A percentile compares a stretch with the other conserved stretches of the same genome.
Conservation (phyloP, 768 basidiomycete species). For the Suillus occidentalis region DNA sequence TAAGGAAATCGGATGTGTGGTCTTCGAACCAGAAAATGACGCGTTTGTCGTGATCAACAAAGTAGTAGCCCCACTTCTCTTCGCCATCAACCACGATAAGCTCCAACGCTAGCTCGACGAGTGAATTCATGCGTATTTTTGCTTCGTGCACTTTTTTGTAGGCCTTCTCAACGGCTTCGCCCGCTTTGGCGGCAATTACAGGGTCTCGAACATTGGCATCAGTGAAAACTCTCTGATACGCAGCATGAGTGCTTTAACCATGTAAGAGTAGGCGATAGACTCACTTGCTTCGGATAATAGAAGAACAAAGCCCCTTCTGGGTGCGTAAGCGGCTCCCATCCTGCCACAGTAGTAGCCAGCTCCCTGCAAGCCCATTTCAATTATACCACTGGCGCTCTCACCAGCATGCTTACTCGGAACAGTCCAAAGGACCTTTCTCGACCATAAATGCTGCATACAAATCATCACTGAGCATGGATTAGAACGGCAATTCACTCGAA, state of each 20-base stretch:
- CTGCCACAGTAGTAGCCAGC: neutral
- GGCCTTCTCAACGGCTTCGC: neutral
- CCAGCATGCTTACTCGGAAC: neutral
- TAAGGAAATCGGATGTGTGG: neutral
- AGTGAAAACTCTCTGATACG: too few relatives aligned
- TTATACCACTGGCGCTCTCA: neutral
- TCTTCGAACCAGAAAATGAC: conserved; percentile 7
- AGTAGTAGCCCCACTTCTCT: conserved; percentile 8
- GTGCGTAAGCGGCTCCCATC: conserved; percentile 45
- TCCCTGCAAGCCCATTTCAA: neutral
- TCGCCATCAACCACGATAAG: neutral
- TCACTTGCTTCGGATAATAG: conserved; percentile 42
- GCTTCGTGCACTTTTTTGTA: neutral
- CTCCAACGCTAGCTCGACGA: neutral
- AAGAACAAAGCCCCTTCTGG: conserved; percentile 61
- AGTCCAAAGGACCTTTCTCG: neutral
- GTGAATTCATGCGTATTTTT: too few relatives aligned
- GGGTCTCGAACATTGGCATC: neutral
- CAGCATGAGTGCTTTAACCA: too few relatives aligned
- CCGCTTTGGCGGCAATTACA: neutral
- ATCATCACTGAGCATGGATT: neutral
- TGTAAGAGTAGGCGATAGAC: too few relatives aligned
- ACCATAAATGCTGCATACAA: neutral
- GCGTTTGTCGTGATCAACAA: conserved; percentile 1
- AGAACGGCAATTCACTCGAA: neutral